Conservation (phyloP, 106 monocot genomes). For the Chionographis japonica region DNA sequence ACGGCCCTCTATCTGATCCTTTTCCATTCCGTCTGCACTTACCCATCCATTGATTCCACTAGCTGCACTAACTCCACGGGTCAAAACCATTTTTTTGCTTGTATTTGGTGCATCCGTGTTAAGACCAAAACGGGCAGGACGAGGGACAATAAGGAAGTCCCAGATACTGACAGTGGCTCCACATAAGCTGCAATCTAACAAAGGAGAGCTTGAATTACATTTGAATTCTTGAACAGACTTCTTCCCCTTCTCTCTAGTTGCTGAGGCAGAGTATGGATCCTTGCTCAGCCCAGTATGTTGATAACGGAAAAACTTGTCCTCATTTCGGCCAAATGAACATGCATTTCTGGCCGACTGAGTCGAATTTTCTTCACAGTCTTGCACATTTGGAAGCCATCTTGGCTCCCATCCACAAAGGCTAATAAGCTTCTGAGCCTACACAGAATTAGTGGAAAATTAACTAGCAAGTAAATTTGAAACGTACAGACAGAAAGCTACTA, state of each 20-base stretch:
- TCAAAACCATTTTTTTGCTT: slow-evolving; percentile 51
- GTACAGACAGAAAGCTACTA: not conserved
- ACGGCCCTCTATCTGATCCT: slow-evolving; percentile 46
- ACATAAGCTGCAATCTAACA: slow-evolving; percentile 91
- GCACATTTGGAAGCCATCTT: slow-evolving; percentile 91
- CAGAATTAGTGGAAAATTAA: slow-evolving; percentile 11
- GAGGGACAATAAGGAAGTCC: slow-evolving; percentile 64
- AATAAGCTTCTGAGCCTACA: slow-evolving; percentile 83
- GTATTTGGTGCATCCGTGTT: slow-evolving; percentile 38
- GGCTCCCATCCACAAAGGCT: slow-evolving; percentile 99
- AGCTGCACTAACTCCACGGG: slow-evolving; percentile 86
- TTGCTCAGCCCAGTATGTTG: slow-evolving; percentile 32
- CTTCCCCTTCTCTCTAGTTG: slow-evolving; percentile 53
- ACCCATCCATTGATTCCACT: slow-evolving; percentile 84
- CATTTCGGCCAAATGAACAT: slow-evolving; percentile 43
- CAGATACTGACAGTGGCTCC: slow-evolving; percentile 83
- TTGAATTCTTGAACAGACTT: slow-evolving; percentile 40
- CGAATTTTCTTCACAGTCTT: slow-evolving; percentile 97
- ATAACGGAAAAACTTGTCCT: slow-evolving; percentile 28
- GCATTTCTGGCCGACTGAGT: slow-evolving; percentile 79
- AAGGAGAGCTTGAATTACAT: slow-evolving; percentile 58
- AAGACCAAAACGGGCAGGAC: slow-evolving; percentile 44
- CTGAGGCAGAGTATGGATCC: slow-evolving; percentile 38
- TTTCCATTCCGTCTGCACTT: slow-evolving; percentile 49
- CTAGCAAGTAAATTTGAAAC: slow-evolving; percentile 1